A percentile compares a stretch with the other conserved stretches of the same genome.
phyloP scores from a whole-genome alignment of 2,329 filamentous ascomycete genomes.

The Epichloe baconii region DNA sequence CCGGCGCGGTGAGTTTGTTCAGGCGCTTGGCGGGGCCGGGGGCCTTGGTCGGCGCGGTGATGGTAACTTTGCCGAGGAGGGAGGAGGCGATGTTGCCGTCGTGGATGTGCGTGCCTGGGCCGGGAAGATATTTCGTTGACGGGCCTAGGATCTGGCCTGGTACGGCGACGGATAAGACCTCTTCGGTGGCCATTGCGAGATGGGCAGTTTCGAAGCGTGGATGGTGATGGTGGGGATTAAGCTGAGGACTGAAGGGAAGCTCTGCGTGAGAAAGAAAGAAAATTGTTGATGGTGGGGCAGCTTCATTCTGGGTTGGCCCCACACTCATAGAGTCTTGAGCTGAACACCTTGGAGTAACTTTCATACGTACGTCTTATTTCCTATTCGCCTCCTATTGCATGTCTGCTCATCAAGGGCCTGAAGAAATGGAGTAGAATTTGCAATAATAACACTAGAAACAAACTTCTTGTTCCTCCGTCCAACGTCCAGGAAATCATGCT shows the following conservation, averaged over 20 bases:
- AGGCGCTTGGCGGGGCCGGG: conserved; percentile 44
- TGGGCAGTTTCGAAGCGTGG: not conserved
- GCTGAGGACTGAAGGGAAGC: not conserved
- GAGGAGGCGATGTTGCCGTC: conserved; percentile 66
- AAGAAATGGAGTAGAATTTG: too few relatives aligned
- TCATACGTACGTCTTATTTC: too few relatives aligned
- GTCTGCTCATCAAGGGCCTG: too few relatives aligned
- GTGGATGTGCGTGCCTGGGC: conserved; percentile 74
- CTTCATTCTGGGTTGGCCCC: not conserved
- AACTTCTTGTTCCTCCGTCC: too few relatives aligned
- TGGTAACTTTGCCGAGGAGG: conserved; percentile 58
- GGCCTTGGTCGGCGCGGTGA: conserved; percentile 33
- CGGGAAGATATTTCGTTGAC: conserved; percentile 52
- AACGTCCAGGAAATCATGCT: too few relatives aligned
- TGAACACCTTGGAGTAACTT: too few relatives aligned
- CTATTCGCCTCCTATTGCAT: too few relatives aligned
- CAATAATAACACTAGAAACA: too few relatives aligned
- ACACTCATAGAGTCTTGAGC: not conserved
- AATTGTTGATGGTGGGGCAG: not conserved
- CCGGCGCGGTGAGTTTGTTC: conserved; percentile 40
- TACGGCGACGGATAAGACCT: conserved; percentile 46
- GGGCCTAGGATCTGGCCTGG: conserved; percentile 74
- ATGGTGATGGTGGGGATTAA: too few relatives aligned
- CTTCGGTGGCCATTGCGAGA: conserved; percentile 20
- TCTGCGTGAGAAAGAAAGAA: not conserved